Base-by-base conservation (phyloP, 352 stramenopile genomes). In the Globisporangium cylindrosporum region DNA sequence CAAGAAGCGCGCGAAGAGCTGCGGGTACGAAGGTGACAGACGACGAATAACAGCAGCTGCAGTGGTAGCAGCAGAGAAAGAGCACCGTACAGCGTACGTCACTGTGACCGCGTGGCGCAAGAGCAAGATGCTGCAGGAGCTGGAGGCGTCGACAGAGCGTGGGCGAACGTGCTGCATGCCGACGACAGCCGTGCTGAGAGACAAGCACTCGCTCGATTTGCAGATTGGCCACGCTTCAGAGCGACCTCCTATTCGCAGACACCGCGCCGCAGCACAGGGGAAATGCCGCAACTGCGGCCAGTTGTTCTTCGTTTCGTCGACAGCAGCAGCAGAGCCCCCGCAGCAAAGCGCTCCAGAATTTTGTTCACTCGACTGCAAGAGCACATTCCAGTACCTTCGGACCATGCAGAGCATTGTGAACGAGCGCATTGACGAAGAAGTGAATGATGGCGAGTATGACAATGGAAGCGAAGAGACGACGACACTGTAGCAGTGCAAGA, bases 321-420 rank as follows among this genome's bases (percentile, higher is more conserved):
- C 32, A 43, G 70, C 68, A 0, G 59, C 32, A 25, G 70, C 66
- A 0, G 59, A 72, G 29, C 67, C 3, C 29, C 29, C 76, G 3
- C 59, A 64, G 34, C 59, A 62, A 27, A n/a, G 6, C 41, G 4
- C 67, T 24, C 66, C 59, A 15, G 61, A 60, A 8, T 92, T 84
- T 68, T 92, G 84, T 63, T 80, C 77, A 53, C 79, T 84, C 38
- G 84, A 92, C 75, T 92, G 84, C 70, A 74, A 81, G 66, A 90
- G 73, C 70, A 80, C 77, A 22, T 86, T 77, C 58, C 73, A 88
- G 61, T 92, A 89, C 67, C 74, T 74, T 7, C 59, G 61, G 9
- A 46, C 73, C 4, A 62, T 92, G 29, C 83, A 91, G 58, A 55
- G 76, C 32, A 32, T 72, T 10, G 73, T 85, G 59, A 77, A 84